Base-by-base conservation (phyloP, 2,329 filamentous ascomycete species). In the Colletotrichum sojae region DNA sequence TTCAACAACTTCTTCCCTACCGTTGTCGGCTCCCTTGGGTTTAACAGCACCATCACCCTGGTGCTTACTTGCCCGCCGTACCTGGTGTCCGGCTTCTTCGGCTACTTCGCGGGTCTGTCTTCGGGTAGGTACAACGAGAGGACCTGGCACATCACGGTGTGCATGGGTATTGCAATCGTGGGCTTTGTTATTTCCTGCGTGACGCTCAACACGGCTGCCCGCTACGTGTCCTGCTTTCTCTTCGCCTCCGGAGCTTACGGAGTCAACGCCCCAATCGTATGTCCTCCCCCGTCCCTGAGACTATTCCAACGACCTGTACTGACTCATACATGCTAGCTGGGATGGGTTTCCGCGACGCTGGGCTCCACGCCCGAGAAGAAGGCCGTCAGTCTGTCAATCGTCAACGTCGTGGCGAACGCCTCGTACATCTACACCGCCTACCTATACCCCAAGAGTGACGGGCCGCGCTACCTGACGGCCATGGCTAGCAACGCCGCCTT, bases 51-150 rank as follows among this genome's bases (percentile, higher is more conserved):
- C 2, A 75, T 82, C 63, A 83, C 77, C 8, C 73, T 86, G 10
- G 77, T 86, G 8, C 78, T 86, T 5, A 86, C 83, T 0, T 80
- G 78, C 63, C 85, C 85, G 0, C 85, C 85, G 0, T 86, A 84
- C 71, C 75, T 84, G 1, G 73, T 84, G 15, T 83, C 84, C 0
- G 82, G 80, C 4, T 79, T 79, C 25, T 79, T 80, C 13, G 82
- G 82, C 5, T 81, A 84, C 48, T 65, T 80, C 2, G 79, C 80
- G 5, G 83, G 80, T 1, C 80, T 81, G 72, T 83, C 78, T 1
- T 84, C 83, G 0, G 83, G 83, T 2, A 76, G 76, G 8, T 78
- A 81, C 71, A 80, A 83, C 40, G 82, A 84, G 59, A 74, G 82
- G 20, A 81, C 80, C 2, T 81, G 78, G 77, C 80, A 82, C 58